Evolutionary conservation across 768 basidiomycete genomes (phyloP), one percentile per base, ranked within the genome.

Genomic region (Serpula lacrymans): DNA sequence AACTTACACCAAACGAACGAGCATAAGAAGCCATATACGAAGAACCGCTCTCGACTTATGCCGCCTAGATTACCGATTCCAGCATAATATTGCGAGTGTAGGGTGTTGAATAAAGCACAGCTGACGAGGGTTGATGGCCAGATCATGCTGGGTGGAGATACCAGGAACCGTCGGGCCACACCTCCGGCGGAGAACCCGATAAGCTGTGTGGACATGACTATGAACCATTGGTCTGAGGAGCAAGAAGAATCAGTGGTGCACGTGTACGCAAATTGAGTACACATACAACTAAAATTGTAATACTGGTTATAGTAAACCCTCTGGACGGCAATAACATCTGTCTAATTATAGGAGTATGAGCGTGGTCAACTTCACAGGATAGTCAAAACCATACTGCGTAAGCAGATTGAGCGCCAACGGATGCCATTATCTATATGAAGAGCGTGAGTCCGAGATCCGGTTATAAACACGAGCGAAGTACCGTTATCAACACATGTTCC

Each of bases 101-200:
- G 68, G 1, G 86, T 88, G 50, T 88, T 88, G 64, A 88, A 86
- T 24, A 77, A 53, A 2, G 85, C 82, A 49, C 87, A 88, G 11
- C 74, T 79, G 29, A 88, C 84, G 16, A 90, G 72, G 43, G 84
- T 82, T 16, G 69, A 62, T 0, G 88, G 88, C 88, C 88, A 90
- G 57, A 89, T 84, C 84, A 68, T 62, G 23, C 59, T 60, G 3
- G 60, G 21, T 48, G 69, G 89, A 49, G 50, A 78, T 54, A 68
- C 88, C 26, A 90, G 72, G 71, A 89, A 89, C 9, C 88, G 80
- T 22, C 83, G 77, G 5, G 75, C 73, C 26, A 86, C 63, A 11
- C 87, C 86, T 31, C 88, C 88, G 41, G 89, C 78, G 4, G 86
- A 88, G 68, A 90, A 90, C 10, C 89, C 87, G 39, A 89, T 87